phyloP scores from a whole-genome alignment of 768 basidiomycete genomes.

The Artomyces pyxidatus region DNA sequence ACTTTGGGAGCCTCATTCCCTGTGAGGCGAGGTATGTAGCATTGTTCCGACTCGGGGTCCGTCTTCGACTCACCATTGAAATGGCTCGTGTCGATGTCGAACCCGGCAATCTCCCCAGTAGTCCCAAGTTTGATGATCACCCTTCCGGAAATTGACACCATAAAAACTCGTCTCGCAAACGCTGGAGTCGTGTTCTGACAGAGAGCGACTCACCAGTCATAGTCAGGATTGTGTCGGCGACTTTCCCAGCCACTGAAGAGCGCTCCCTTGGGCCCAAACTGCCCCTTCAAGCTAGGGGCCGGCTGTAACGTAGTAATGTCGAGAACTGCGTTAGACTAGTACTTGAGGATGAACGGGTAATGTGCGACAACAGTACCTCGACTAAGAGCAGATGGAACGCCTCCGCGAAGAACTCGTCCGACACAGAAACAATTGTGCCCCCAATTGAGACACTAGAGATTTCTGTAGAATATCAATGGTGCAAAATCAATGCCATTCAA shows the following conservation, averaged over 20 bases:
- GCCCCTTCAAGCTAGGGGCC: conserved; percentile 84
- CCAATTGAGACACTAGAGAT: conserved; percentile 83
- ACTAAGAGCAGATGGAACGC: conserved; percentile 77
- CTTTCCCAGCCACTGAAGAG: conserved; percentile 94
- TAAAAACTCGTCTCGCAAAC: not conserved
- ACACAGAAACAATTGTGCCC: conserved; percentile 63
- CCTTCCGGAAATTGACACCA: conserved; percentile 37
- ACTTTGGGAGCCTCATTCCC: conserved; percentile 84
- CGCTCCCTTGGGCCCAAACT: conserved; percentile 94
- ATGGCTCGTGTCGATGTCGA: conserved; percentile 93
- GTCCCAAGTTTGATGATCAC: conserved; percentile 86
- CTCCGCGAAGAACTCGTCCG: conserved; percentile 95
- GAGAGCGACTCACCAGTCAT: conserved; percentile 64
- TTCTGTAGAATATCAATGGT: conserved; percentile 43
- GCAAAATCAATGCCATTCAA: not conserved
- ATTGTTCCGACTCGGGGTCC: not conserved
- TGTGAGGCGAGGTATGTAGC: conserved; percentile 20
- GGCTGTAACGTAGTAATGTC: conserved; percentile 65
- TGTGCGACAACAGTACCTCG: conserved; percentile 42
- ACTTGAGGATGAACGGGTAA: no score
- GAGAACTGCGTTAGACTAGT: no score
- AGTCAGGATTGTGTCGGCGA: conserved; percentile 76
- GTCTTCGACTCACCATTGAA: conserved; percentile 60
- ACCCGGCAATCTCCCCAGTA: conserved; percentile 62
- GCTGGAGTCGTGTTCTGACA: not conserved